Evolutionary conservation across 768 basidiomycete species (phyloP), one percentile per base, ranked within the genome.

Genomic region (Trametes villosa): DNA sequence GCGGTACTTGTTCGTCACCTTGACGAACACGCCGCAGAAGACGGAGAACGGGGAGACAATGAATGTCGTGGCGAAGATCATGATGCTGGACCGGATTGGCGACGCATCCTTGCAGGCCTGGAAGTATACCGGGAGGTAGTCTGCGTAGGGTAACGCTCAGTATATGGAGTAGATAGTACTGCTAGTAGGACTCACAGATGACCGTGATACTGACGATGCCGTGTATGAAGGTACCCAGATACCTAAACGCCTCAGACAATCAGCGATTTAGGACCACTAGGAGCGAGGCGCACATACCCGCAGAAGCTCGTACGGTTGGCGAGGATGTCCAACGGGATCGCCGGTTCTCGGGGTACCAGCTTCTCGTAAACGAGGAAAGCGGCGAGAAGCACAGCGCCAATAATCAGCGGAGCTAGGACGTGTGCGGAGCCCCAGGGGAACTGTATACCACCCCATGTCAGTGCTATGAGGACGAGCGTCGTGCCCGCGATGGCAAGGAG

Each of bases 81-180:
- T 67, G 22, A 80, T 70, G 4, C 77, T 76, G 9, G 74, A 73
- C 0, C 67, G 69, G 47, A 78, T 64, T 0, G 82, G 76, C 0
- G 75, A 72, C 13, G 69, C 71, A 4, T 66, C 73, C 51, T 73
- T 73, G 54, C 71, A 75, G 0, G 79, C 80, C 65, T 83, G 82
- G 68, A 77, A 82, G 63, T 77, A 82, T 8, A 79, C 76, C 18
- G 79, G 78, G 1, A 82, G 57, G 63, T 77, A 82, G 58, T 74
- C 73, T 59, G 34, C 20, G 62, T 24, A 26, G 45, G 13, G 34
- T 8, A 15, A 15, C 8, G 9, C 34, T 8, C 15, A 22, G 20
- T 44, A 44, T 9, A 44, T 9, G 22, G 24, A 9, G 17, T n/a
- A 33, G 26, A 29, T 36, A 45, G 24, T 7, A n/a, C 20, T 20